Evolutionary conservation across 164 flowering plant species (phyloP).

Genomic region (Nelumbo lutea): DNA sequence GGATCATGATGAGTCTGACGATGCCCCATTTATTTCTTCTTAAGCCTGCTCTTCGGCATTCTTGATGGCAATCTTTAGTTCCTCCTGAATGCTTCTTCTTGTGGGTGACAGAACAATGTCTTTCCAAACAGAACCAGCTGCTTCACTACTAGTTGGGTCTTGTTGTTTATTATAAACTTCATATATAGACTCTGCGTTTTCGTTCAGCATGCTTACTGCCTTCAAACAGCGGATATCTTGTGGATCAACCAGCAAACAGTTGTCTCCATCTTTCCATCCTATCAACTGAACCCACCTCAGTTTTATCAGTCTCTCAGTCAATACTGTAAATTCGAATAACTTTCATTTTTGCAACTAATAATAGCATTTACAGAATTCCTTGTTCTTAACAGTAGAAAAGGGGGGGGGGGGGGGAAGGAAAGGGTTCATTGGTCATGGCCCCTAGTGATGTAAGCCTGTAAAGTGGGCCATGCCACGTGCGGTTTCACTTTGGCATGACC

Average conservation of each 20-base stretch:
- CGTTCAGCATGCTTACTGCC: conserved; percentile 41
- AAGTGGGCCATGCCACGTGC: too few relatives aligned
- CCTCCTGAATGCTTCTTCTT: conserved; percentile 43
- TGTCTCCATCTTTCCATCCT: conserved; percentile 75
- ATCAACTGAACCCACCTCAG: conserved; percentile 41
- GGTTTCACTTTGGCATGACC: too few relatives aligned
- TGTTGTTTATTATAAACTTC: conserved; percentile 47
- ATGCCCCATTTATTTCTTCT: neutral
- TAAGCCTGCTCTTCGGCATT: conserved; percentile 31
- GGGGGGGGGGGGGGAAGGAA: too few relatives aligned
- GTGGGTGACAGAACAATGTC: conserved; percentile 48
- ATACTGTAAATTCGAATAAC: too few relatives aligned
- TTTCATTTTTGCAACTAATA: too few relatives aligned
- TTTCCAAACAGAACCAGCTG: conserved; percentile 55
- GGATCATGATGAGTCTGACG: neutral
- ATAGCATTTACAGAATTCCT: too few relatives aligned
- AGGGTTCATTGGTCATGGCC: too few relatives aligned
- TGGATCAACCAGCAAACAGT: conserved; percentile 57
- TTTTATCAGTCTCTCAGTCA: neutral
- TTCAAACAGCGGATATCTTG: conserved; percentile 52
- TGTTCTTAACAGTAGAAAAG: too few relatives aligned
- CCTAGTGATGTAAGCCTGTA: too few relatives aligned
- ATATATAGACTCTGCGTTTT: conserved; percentile 61
- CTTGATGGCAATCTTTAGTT: conserved; percentile 44
- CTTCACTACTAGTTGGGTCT: conserved; percentile 4